Base-by-base conservation (phyloP, 2,329 filamentous ascomycete species). In the Trichoderma cornu-damae region DNA sequence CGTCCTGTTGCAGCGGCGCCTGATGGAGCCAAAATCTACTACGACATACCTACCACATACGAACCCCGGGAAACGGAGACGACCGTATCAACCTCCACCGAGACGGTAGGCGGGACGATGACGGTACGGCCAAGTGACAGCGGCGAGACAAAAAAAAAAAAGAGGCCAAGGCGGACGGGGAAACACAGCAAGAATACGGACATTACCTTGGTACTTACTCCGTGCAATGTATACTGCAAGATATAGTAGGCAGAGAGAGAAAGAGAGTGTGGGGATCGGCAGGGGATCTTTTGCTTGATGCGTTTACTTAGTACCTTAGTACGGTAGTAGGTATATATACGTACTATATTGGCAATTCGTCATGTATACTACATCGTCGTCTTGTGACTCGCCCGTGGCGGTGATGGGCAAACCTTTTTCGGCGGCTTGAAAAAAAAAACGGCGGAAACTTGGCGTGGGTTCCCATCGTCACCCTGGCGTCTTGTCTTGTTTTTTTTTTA, bases 21-120 rank as follows among this genome's bases (percentile, higher is more conserved):
- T 58, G 79, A 83, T 61, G 81, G 84, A 24, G 75, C 79, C 7
- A 80, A 77, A 49, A 83, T 91, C 67, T 81, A 81, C 65, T 89
- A 89, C 68, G 70, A 81, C n/a, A n/a, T n/a, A n/a, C n/a, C n/a
- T n/a, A n/a, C n/a, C n/a, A n/a, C n/a, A n/a, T n/a, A n/a, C n/a
- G n/a, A n/a, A n/a, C 7, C 62, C 61, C 38, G 64, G 64, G 58
- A 20, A n/a, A 46, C 18, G 48, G 55, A 16, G 34, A 48, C 40
- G 30, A 35, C 43, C 24, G 35, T 37, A 32, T 11, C 20, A 28
- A 9, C 49, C 22, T 12, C 24, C 18, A n/a, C 38, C 22, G 26
- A 35, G 34, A 40, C 14, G 49, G 49, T 52, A 38, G 26, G 38
- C 30, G 30, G 22, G 16, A 30, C 22, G 22, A 30, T 5, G n/a